Evolutionary conservation across 2,329 filamentous ascomycete species (phyloP).

Genomic region (Pleoardoris graminearum): DNA sequence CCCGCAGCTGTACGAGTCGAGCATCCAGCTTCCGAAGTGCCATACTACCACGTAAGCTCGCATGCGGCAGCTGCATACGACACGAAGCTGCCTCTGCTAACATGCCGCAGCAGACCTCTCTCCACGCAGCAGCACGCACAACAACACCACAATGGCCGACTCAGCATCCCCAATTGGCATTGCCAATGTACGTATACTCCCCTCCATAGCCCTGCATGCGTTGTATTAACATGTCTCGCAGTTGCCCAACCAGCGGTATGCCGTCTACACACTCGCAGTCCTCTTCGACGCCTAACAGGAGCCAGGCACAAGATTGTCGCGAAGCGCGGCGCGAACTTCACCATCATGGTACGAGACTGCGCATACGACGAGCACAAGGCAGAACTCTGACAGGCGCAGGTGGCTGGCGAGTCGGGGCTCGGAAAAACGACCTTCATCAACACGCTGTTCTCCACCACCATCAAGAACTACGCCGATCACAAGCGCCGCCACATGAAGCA

Average conservation of each 20-base stretch:
- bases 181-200: slow-evolving; percentile 64
- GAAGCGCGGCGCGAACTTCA: slow-evolving; percentile 93
- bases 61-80: no score
- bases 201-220: slow-evolving; percentile 1
- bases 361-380: not conserved
- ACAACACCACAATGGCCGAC: slow-evolving; percentile 59
- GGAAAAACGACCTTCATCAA: slow-evolving; percentile 99
- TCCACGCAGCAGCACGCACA: slow-evolving; percentile 18
- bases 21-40: not conserved
- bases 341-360: slow-evolving; percentile 80
- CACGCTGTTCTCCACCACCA: slow-evolving; percentile 99
- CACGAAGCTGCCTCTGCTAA: slow-evolving; percentile 22
- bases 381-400: slow-evolving; percentile 57
- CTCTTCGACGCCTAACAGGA: slow-evolving; percentile 36
- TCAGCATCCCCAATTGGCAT: slow-evolving; percentile 71
- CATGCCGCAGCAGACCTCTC: slow-evolving; percentile 20
- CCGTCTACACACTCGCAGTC: slow-evolving; percentile 19
- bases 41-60: not conserved
- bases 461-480: slow-evolving; percentile 99
- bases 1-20: slow-evolving; percentile 10
- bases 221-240: slow-evolving; percentile 47
- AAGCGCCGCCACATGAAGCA: slow-evolving; percentile 99
- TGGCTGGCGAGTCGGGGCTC: slow-evolving; percentile 96
- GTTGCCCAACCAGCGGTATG: slow-evolving; percentile 71
- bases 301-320: slow-evolving; percentile 71